These are phyloP conservation scores for Monilinia polystroma DNA, from an alignment of 2,329 filamentous ascomycete genomes.

Conservation along the genomic window DNA sequence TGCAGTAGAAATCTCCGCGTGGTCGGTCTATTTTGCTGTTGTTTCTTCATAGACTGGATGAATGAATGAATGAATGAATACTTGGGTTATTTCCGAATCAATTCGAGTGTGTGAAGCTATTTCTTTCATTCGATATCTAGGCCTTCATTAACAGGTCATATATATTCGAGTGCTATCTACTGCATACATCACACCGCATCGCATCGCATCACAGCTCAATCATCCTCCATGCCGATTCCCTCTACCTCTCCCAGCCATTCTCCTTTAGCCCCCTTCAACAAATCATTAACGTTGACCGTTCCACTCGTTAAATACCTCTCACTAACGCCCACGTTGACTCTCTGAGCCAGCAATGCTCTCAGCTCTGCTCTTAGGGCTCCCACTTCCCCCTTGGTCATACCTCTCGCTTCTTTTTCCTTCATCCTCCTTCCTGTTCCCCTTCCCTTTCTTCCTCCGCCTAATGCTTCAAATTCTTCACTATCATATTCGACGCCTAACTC, in stretches of 20 bases:
- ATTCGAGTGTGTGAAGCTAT: too few species aligned
- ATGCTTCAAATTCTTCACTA: constrained; percentile 74
- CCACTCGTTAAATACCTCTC: constrained; percentile 83
- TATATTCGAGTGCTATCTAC: neutral
- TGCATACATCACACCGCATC: neutral
- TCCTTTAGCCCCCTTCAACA: constrained; percentile 63
- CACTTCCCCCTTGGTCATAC: constrained; percentile 71
- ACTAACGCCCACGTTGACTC: constrained; percentile 85
- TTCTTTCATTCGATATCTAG: neutral
- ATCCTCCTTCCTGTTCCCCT: constrained; percentile 71
- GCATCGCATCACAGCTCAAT: constrained; percentile 7
- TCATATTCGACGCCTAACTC: constrained; percentile 95
- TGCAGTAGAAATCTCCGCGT: too few species aligned
- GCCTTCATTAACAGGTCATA: neutral
- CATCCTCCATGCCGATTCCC: constrained; percentile 40
- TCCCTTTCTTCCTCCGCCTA: constrained; percentile 58
- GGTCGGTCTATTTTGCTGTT: too few species aligned
- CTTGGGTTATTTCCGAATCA: too few species aligned
- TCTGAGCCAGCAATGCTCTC: constrained; percentile 64
- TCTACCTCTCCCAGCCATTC: constrained; percentile 43
- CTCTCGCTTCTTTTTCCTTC: constrained; percentile 69
- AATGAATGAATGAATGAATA: too few species aligned
- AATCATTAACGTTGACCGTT: constrained; percentile 74
- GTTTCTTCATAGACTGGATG: too few species aligned
- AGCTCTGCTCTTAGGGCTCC: constrained; percentile 69